phyloP scores from a whole-genome alignment of 2,329 filamentous ascomycete species.

The Ceratocystis destructans region DNA sequence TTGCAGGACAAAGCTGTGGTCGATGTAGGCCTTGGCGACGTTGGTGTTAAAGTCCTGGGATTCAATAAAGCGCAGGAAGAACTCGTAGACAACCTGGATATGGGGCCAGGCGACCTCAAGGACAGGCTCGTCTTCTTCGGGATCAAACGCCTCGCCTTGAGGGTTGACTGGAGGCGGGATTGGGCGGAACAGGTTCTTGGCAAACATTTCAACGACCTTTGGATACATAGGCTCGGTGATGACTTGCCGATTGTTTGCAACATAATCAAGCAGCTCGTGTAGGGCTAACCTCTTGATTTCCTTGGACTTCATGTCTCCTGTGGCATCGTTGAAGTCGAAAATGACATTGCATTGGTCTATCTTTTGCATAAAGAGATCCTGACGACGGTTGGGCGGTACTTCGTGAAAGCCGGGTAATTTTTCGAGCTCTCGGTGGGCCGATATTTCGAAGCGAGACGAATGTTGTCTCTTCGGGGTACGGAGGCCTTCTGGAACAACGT shows the following conservation, averaged over 20 bases:
- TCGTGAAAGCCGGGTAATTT: conserved; percentile 97
- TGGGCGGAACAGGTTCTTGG: conserved; percentile 93
- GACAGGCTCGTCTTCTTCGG: conserved; percentile 95
- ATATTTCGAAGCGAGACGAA: conserved; percentile 95
- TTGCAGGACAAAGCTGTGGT: conserved; percentile 93
- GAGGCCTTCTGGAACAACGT: conserved; percentile 79
- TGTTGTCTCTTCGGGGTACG: conserved; percentile 93
- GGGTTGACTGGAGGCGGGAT: conserved; percentile 96
- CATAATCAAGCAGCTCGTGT: conserved; percentile 93
- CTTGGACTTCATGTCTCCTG: conserved; percentile 98
- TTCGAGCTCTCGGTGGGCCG: conserved; percentile 87
- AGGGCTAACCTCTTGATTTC: conserved; percentile 96
- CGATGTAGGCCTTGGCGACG: conserved; percentile 96
- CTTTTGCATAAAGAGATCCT: conserved; percentile 99
- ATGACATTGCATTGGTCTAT: conserved; percentile 99
- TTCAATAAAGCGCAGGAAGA: conserved; percentile 97
- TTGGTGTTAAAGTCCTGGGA: conserved; percentile 99
- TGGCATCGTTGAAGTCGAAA: conserved; percentile 98
- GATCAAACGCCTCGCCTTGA: conserved; percentile 95
- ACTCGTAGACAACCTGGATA: conserved; percentile 98
- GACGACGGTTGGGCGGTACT: conserved; percentile 82
- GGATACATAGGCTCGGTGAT: conserved; percentile 99
- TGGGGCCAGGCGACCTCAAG: conserved; percentile 98
- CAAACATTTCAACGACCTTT: conserved; percentile 96
- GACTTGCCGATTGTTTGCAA: conserved; percentile 95